These are phyloP conservation scores for Vicia sativa DNA, from an alignment of 306 rosid species.

Conservation along the genomic window DNA sequence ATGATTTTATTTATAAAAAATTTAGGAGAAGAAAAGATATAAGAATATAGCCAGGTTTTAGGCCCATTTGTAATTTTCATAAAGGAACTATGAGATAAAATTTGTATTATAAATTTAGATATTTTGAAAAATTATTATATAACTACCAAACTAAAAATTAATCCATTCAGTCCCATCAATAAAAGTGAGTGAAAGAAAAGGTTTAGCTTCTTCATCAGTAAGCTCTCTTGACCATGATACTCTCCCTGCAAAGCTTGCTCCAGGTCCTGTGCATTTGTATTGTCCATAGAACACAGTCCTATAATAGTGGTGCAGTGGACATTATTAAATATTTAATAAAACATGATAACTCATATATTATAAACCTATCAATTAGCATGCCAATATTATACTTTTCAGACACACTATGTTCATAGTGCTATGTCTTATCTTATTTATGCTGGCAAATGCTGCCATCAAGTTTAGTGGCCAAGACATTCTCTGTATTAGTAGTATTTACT, in stretches of 20 bases:
- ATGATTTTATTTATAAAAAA: too few relatives aligned
- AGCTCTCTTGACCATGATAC: slow-evolving; percentile 97
- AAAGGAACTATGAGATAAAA: background rate
- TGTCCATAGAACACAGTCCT: slow-evolving; percentile 99
- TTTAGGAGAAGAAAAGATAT: too few relatives aligned
- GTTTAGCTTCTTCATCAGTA: slow-evolving; percentile 84
- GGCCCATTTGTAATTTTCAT: background rate
- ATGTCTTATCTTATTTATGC: background rate
- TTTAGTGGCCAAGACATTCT: slow-evolving; percentile 21
- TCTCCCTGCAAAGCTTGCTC: slow-evolving; percentile 86
- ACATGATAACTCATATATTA: slow-evolving; percentile 18
- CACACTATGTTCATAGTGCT: background rate
- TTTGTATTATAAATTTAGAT: slow-evolving; percentile 17
- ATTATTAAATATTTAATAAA: background rate
- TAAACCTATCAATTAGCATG: slow-evolving; percentile 25
- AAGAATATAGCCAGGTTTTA: background rate
- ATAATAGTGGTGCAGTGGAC: background rate
- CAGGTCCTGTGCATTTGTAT: slow-evolving; percentile 89
- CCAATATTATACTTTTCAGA: background rate
- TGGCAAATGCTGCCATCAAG: background rate
- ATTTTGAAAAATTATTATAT: background rate
- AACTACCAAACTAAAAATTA: slow-evolving; percentile 36
- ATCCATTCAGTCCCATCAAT: slow-evolving; percentile 95
- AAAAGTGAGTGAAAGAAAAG: slow-evolving; percentile 82
- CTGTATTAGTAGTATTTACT: too few relatives aligned